Conservation (phyloP, 1,139 yeast species). For the Zygoascus hellenicus region DNA sequence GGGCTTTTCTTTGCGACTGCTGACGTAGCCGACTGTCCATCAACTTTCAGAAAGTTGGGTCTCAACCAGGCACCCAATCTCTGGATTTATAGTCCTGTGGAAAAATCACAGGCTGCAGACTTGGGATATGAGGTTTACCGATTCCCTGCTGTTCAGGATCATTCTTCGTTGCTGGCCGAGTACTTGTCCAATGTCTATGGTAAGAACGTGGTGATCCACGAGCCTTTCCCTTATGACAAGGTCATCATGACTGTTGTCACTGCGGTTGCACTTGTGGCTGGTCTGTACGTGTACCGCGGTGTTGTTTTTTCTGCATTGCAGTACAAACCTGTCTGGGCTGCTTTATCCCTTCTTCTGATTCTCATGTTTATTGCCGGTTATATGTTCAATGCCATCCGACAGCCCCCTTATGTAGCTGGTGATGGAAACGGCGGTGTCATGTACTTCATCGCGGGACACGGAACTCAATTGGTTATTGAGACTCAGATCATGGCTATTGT, state of each 20-base stretch:
- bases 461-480: slow-evolving; percentile 62
- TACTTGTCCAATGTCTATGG: slow-evolving; percentile 39
- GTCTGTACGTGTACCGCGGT: slow-evolving; percentile 19
- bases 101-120: slow-evolving; percentile 29
- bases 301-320: slow-evolving; percentile 33
- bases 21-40: slow-evolving; percentile 56
- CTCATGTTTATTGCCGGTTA: slow-evolving; percentile 80
- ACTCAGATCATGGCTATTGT: slow-evolving; percentile 43
- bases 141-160: slow-evolving; percentile 52
- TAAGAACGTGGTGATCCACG: slow-evolving; percentile 42
- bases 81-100: slow-evolving; percentile 58
- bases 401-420: slow-evolving; percentile 61
- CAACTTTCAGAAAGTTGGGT: slow-evolving; percentile 47
- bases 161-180: slow-evolving; percentile 38
- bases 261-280: slow-evolving; percentile 23
- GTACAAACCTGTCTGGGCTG: slow-evolving; percentile 60
- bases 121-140: slow-evolving; percentile 41
- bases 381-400: slow-evolving; percentile 87
- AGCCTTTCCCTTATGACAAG: slow-evolving; percentile 55
- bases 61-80: slow-evolving; percentile 77
- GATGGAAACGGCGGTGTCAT: slow-evolving; percentile 50
- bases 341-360: slow-evolving; percentile 51
- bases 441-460: slow-evolving; percentile 66
- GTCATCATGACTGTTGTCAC: slow-evolving; percentile 42
- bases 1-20: slow-evolving; percentile 65